Evolutionary conservation across 2,329 filamentous ascomycete genomes (phyloP), one percentile per base, ranked within the genome.

Genomic region (Nigrospora sphaerica): DNA sequence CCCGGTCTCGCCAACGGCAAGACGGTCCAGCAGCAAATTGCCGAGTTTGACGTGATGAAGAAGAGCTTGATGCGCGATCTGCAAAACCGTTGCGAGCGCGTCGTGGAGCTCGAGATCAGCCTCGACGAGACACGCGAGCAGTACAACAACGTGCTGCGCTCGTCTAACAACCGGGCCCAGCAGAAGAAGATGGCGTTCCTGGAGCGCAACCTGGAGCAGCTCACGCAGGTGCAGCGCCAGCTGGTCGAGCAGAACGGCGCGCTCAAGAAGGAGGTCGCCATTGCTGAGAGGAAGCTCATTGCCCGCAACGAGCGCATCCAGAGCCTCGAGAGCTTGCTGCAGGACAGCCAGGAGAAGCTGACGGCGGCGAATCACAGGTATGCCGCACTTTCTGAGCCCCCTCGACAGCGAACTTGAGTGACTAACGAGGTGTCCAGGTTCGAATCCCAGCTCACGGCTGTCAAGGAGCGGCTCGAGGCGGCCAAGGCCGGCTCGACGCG

Each of bases 161-260:
- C 89, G 42, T 95, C 89, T 55, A 98, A 98, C 75, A 97, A 95
- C 75, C 86, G 93, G 49, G 92, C 93, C 19, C 93, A 98, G 73
- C 93, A 98, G 71, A 98, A 98, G 86, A 98, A 98, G 80, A 97
- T 98, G 88, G 95, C 93, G 14, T 98, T 98, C 78, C 73, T 98
- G 43, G 93, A 98, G 74, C 86, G 93, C 62, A 98, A 98, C 65
- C 81, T 98, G 36, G 93, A 98, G 71, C 93, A 98, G 69, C 78
- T 98, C 46, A 98, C 93, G 4, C 89, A 95, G 62, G 93, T 98
- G 45, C 93, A 98, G 70, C 83, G 93, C 46, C 93, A 98, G 70
- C 83, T 98, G 12, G 93, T 98, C 32, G 93, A 98, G 73, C 93
- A 98, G 69, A 98, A 98, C 70, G 88, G 88, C 57, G 86, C 85